Evolutionary conservation across 1,139 yeast genomes (phyloP).

Genomic region (Saccharomyces hybrid): DNA sequence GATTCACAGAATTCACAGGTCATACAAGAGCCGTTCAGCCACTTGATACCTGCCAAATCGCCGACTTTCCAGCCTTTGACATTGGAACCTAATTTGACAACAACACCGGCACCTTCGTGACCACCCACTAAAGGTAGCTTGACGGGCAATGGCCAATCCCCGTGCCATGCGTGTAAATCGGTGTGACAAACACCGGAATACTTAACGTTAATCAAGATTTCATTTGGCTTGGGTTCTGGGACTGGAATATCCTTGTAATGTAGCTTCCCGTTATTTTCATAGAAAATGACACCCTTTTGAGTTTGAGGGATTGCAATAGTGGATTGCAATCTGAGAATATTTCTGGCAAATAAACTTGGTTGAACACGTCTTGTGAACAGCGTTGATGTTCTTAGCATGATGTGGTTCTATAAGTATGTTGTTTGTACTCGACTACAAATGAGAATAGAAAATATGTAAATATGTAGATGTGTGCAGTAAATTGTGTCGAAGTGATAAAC

Average conservation of each 20-base stretch:
- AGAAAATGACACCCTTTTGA: constrained; percentile 47
- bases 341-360: not conserved
- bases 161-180: constrained; percentile 64
- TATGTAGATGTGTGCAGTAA: not conserved
- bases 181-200: constrained; percentile 68
- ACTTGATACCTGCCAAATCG: constrained; percentile 66
- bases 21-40: constrained; percentile 69
- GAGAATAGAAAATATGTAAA: not conserved
- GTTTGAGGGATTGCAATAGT: constrained; percentile 35
- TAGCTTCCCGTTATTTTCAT: constrained; percentile 43
- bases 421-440: not conserved
- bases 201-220: constrained; percentile 51
- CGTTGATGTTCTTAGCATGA: not conserved
- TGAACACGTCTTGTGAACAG: not conserved
- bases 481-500: not conserved
- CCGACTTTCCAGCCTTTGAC: constrained; percentile 64
- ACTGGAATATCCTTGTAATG: constrained; percentile 52
- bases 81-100: constrained; percentile 60
- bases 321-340: not conserved
- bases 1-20: constrained; percentile 61
- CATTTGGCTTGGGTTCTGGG: constrained; percentile 54
- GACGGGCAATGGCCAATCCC: constrained; percentile 57
- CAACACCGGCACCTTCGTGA: constrained; percentile 79
- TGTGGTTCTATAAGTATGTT: not conserved
- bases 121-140: constrained; percentile 66